Evolutionary conservation across 208 protist genomes (phyloP).

Genomic region (Crithidia bombi): DNA sequence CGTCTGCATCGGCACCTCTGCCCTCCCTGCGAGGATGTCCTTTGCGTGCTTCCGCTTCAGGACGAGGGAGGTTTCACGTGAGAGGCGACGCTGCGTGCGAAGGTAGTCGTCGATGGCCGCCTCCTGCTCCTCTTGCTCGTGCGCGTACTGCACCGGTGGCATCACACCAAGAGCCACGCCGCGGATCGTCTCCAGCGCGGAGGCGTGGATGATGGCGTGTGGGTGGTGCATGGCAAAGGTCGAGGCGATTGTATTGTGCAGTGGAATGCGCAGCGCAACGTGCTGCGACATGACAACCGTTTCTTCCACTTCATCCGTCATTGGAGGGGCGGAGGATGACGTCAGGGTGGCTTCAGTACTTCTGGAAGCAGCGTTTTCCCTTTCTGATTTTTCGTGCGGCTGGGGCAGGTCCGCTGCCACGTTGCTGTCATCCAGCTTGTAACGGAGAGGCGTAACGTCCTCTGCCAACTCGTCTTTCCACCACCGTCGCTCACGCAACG

Average conservation of each 20-base stretch:
- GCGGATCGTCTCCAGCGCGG: constrained; percentile 41
- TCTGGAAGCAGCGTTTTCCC: not conserved
- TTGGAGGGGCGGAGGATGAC: not conserved
- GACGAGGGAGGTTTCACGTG: constrained; percentile 6
- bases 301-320: constrained; percentile 28
- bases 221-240: constrained; percentile 59
- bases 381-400: not conserved
- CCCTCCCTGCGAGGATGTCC: constrained; percentile 20
- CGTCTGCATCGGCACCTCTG: constrained; percentile 38
- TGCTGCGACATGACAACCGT: constrained; percentile 61
- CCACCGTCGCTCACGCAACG: constrained; percentile 27
- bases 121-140: constrained; percentile 30
- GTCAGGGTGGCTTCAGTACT: not conserved
- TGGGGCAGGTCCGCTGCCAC: not conserved
- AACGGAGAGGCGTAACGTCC: not conserved
- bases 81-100: constrained; percentile 31
- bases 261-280: constrained; percentile 35
- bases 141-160: constrained; percentile 30
- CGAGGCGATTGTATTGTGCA: not conserved
- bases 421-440: not conserved
- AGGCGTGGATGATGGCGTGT: constrained; percentile 45
- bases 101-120: constrained; percentile 43
- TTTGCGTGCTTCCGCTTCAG: constrained; percentile 17
- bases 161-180: constrained; percentile 39
- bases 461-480: constrained; percentile 24